Base-by-base conservation (phyloP, 352 stramenopile genomes). In the Globisporangium barbulae region DNA sequence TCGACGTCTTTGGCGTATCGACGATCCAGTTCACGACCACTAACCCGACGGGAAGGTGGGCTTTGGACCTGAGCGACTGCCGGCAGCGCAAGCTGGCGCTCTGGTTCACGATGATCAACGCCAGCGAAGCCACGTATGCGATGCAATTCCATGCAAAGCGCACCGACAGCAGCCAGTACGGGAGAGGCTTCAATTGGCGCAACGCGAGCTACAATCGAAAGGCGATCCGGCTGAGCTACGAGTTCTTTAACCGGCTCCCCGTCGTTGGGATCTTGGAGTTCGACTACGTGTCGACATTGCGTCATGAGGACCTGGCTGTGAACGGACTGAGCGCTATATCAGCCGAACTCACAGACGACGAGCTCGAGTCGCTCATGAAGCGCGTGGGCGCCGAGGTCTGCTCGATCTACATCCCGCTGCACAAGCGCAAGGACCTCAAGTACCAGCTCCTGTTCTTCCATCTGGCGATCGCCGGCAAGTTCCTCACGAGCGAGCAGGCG, bases 391-490 rank as follows among this genome's bases (percentile, higher is more conserved):
- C 78, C 30, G 83, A 91, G 57, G 75, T 90, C 8, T 88, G 71
- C 49, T 70, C 83, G 15, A 76, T 90, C 49, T 91, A 91, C 69
- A 77, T 90, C n/a, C 83, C 83, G 0, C 41, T 83, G n/a, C 76
- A 82, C 68, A 86, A 87, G 55, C 83, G 80, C 7, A 75, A 79
- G 45, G 83, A 91, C 47, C 68, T 91, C 44, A 89, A 88, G 72
- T 88, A 89, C 60, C 83, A 91, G 47, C 70, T 91, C 10, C 56
- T 88, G 8, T 49, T 91, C 4, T 84, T 91, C 48, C 83, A 90
- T 53, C 17, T 88, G 9, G 83, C 80, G 19, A 87, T 91, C 61
- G 79, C 73, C 33, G 68, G 71, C 44, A 59, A 64, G 19, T 79
- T 74, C 28, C 45, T 91, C 37, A 73, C 74, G 19, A 73, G 70